Evolutionary conservation across 129 eudicot genomes (phyloP), one percentile per base, ranked within the genome.

Genomic region (Calendula officinalis): DNA sequence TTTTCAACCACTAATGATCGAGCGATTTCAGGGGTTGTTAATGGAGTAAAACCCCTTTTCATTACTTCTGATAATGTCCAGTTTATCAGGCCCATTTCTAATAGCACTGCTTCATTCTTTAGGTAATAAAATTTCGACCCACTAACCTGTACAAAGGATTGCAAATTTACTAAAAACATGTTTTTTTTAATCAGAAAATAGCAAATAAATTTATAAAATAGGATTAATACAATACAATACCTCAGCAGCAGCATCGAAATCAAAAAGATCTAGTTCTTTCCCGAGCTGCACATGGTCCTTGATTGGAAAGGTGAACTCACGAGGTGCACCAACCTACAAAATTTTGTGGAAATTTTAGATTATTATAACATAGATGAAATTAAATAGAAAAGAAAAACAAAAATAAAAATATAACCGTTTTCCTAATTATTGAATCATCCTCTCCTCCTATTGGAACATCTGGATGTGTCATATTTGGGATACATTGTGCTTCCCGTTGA

Each of bases 381-480:
- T 37, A 48, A 55, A 30, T 33, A 64, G 8, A 12, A 4, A 44
- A n/a, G 4, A 17, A 42, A 32, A 39, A 56, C 27, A 14, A 37
- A 42, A 54, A 50, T 55, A 60, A 38, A 40, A 8, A 60, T 32
- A 91, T 22, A 22, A 22, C 98, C 85, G 57, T 57, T 22, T 22
- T 22, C 30, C 30, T 22, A 22, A 22, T 22, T 22, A 22, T 22
- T 2, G 30, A 22, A 22, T 22, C 30, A 22, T 22, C 30, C 30
- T 22, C 30, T 22, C 30, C 30, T 22, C 98, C 95, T 44, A 77
- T 59, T 37, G 98, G 96, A 69, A 81, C 98, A 76, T 91, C 95
- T 64, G 96, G 96, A 83, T 91, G 96, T 34, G 95, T 83, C 96
- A 91, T 85, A 77, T 91, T 91, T 50, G 98, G 98, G 68, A 91